Conservation (phyloP, 163 green algal genomes). For the Volvox carteri region DNA sequence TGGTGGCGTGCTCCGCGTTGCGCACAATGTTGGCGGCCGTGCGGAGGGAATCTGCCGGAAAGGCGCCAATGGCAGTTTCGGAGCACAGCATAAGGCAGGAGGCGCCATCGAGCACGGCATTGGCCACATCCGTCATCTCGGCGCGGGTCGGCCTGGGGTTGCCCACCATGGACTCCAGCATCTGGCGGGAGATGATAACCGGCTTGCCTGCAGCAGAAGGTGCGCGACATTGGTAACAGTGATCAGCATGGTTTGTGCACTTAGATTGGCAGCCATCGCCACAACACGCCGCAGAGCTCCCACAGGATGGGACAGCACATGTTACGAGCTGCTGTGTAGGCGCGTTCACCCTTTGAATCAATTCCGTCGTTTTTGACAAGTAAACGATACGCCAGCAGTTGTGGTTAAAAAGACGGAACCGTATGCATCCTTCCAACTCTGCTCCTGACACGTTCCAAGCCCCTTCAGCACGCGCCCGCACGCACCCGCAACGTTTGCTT, state of each 20-base stretch:
- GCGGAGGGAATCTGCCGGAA: conserved; percentile 71
- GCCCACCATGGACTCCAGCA: conserved; percentile 77
- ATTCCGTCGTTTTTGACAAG: no score
- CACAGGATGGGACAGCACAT: no score
- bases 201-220: conserved; percentile 72
- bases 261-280: no score
- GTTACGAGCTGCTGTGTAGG: no score
- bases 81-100: conserved; percentile 73
- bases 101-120: conserved; percentile 72
- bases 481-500: conserved; percentile 63
- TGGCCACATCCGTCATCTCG: conserved; percentile 80
- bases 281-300: no score
- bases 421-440: no score
- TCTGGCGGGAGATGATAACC: conserved; percentile 74
- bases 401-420: no score
- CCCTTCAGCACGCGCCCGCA: background rate
- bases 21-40: conserved; percentile 70
- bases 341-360: no score
- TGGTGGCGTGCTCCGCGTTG: conserved; percentile 74
- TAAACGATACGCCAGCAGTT: no score
- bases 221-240: no score
- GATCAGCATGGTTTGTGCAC: no score
- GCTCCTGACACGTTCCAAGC: no score
- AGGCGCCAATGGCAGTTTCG: conserved; percentile 68
- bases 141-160: conserved; percentile 78